Evolutionary conservation across 441 rosid species (phyloP), one percentile per base, ranked within the genome.

Genomic region (Populus hybrid): DNA sequence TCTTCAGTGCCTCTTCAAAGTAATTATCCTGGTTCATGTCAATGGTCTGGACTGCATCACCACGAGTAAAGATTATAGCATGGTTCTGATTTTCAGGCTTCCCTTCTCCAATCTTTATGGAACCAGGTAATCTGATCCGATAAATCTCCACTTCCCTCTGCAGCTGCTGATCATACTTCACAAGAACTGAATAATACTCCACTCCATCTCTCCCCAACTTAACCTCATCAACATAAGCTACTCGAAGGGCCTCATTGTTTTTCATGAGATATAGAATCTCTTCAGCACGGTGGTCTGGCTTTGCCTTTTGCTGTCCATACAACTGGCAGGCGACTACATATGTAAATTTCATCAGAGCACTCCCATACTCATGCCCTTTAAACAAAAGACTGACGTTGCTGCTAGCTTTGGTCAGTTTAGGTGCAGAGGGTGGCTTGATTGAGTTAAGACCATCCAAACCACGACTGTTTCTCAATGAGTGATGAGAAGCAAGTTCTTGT

Each of bases 51-150:
- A 94, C 59, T 21, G 97, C 98, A 79, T 94, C 97, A 36, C 98
- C 98, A 8, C 97, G 90, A 75, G 98, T 94, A 73, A 94, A 94
- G 53, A 93, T 93, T 69, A 94, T 72, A 59, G 99, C 95, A 85
- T 94, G 99, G 85, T 94, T 94, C 84, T 94, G 99, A 82, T 94
- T 94, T 79, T 93, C 97, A 9, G 98, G 98, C 79, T 94, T 94
- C 16, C 97, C 97, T 82, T 93, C 97, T 40, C 98, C 98, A 69
- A 94, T 88, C 86, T 93, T 94, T 84, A 94, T 74, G 12, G 97
- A 90, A 70, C 98, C 98, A 57, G 99, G 99, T 83, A 95, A 85
- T 82, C 85, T 93, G 79, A 95, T 86, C 64, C 96, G 82, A 85
- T 91, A 95, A 16, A 95, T 85, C 81, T 95, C 99, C 67, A 91